Evolutionary conservation across 2,329 filamentous ascomycete genomes (phyloP), one percentile per base, ranked within the genome.

Genomic region (Tolypocladium tropicale): DNA sequence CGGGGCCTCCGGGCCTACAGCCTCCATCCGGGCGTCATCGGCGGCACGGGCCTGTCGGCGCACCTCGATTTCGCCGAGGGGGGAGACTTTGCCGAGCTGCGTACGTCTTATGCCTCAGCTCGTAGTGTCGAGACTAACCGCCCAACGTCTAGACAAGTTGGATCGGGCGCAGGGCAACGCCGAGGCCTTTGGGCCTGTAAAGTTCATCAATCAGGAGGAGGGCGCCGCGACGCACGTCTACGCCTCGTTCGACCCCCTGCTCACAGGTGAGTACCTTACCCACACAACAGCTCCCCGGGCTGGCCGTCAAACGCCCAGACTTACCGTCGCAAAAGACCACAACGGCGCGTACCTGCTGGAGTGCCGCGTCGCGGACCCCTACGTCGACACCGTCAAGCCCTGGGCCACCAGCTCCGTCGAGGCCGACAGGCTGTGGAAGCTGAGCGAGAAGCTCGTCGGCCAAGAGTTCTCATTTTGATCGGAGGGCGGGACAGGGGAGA

Each of bases 371-470:
- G 62, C 63, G 0, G 66, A 70, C 46, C 67, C 68, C 2, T 65
- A 62, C 21, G 53, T 60, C 7, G 64, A 72, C 28, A 64, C 61
- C 0, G 57, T 67, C 37, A 66, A 61, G 50, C 60, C 67, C 12
- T 70, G 68, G 67, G 70, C 60, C 0, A 67, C 65, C n/a, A 67
- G 64, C 49, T 16, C 56, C 2, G 18, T 70, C 9, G 68, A 70
- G 52, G 75, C 76, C 0, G 71, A 74, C 57, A 74, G 62, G 63
- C 62, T 78, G 39, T 79, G 76, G 77, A 67, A 67, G 48, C 48
- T 77, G 51, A 77, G 72, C n/a, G 74, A 77, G 65, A 63, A 73
- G 59, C 60, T 78, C 52, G 74, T 78, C n/a, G 69, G 66, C 0
- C 66, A 76, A 55, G 65, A 70, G 55, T 76, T 76, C 59, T 54